Base-by-base conservation (phyloP, 1,284 basidiomycete species). In the Cutaneotrichosporon mucoides region DNA sequence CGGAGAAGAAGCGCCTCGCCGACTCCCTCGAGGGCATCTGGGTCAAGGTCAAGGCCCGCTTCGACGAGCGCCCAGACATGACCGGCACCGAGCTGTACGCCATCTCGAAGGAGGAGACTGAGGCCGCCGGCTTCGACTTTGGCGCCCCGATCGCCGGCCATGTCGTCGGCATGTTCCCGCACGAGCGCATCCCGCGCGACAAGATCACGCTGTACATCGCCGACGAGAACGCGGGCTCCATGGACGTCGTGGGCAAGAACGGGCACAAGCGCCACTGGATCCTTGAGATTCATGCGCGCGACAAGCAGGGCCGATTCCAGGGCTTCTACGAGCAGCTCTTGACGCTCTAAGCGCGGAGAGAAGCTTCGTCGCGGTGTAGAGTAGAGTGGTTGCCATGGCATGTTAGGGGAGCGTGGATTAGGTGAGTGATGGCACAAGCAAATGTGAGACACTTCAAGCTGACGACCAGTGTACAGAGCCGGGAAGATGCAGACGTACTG, bases 281-380 rank as follows among this genome's bases (percentile, higher is more conserved):
- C 5, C 54, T 64, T 6, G 62, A 64, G 54, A 58, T 64, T 5
- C 62, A 64, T 43, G 44, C 53, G 4, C 54, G 59, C 37, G 59
- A 64, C 47, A 35, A 51, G n/a, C 35, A 12, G 7, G 38, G 16
- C 44, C n/a, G 47, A 12, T 37, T 48, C 55, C 62, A 64, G 53
- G 62, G 62, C 41, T 64, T 64, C 48, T 57, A 48, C 51, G 62
- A 64, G 52, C 62, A 61, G 56, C 56, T 64, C 15, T 54, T 64
- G 16, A 56, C 48, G 7, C 35, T 45, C 12, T 54, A 45, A 24
- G 24, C 24, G 24, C 24, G 24, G 24, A 24, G 24, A 24, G 24
- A 24, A 24, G 24, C 24, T 24, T 24, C 24, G 24, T 24, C 24
- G 24, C 24, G 24, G 24, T 24, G 24, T 24, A 24, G 24, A 24